These are phyloP conservation scores for Trichoderma koningiopsis DNA, from an alignment of 2,329 filamentous ascomycete species.

Conservation along the genomic window DNA sequence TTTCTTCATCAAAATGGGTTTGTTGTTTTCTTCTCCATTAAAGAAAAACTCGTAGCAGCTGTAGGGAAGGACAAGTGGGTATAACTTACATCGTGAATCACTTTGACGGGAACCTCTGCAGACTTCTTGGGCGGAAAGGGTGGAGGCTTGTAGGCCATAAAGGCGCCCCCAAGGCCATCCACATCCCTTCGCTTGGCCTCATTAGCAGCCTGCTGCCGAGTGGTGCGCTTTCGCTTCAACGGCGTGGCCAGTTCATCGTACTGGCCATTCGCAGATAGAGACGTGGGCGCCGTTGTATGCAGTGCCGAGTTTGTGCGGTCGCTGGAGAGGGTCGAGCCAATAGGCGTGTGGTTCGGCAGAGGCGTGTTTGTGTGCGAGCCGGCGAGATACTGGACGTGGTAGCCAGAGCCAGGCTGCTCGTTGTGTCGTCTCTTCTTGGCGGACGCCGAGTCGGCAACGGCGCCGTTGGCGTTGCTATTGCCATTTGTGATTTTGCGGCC, in stretches of 20 bases:
- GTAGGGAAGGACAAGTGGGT: not conserved
- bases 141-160: constrained; percentile 80
- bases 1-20: not conserved
- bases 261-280: constrained; percentile 62
- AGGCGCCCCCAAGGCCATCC: constrained; percentile 70
- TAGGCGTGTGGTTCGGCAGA: constrained; percentile 65
- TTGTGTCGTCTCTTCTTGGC: constrained; percentile 73
- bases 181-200: constrained; percentile 79
- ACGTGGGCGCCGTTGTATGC: constrained; percentile 88
- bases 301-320: constrained; percentile 80
- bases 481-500: constrained; percentile 44
- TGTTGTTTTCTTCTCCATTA: not conserved
- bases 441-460: constrained; percentile 26
- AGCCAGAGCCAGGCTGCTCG: constrained; percentile 71
- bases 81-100: constrained; percentile 63
- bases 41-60: not conserved
- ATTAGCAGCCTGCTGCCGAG: constrained; percentile 77
- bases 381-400: constrained; percentile 69
- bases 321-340: constrained; percentile 74
- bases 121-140: constrained; percentile 89
- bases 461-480: constrained; percentile 28
- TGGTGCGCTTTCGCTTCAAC: constrained; percentile 82
- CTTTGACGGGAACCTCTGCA: constrained; percentile 68
- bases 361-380: constrained; percentile 72
- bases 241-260: constrained; percentile 70